Conservation (phyloP, 805 yeast species). For the Candida boidinii region DNA sequence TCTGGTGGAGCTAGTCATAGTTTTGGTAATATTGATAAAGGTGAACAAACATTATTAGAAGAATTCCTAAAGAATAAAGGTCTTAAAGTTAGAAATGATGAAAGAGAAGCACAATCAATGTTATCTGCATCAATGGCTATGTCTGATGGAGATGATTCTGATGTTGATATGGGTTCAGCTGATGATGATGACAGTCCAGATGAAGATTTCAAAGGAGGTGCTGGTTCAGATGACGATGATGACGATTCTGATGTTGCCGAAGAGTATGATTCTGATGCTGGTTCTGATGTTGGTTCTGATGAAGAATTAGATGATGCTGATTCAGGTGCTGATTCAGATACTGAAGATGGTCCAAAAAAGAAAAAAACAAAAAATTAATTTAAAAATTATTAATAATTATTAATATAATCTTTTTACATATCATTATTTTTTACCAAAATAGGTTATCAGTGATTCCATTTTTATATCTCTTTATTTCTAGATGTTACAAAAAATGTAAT, state of each 20-base stretch:
- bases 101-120: constrained; percentile 76
- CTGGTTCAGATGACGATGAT: constrained; percentile 38
- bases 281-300: constrained; percentile 19
- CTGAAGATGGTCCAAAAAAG: constrained; percentile 17
- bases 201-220: constrained; percentile 69
- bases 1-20: constrained; percentile 63
- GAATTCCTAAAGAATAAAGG: constrained; percentile 69
- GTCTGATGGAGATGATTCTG: constrained; percentile 47
- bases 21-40: constrained; percentile 83
- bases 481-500: no score
- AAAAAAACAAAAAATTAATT: constrained; percentile 17
- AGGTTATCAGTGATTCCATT: no score
- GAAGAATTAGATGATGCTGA: no score
- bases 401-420: no score
- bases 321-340: constrained; percentile 18
- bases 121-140: constrained; percentile 68
- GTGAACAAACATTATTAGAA: constrained; percentile 78
- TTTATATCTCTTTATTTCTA: no score
- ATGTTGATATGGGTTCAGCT: constrained; percentile 60
- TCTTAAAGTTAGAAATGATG: constrained; percentile 78
- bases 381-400: no score
- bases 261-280: constrained; percentile 69
- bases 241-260: constrained; percentile 58
- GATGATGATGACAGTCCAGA: constrained; percentile 75
- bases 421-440: no score